Conservation (phyloP, 164 flowering plant species). For the Protea cynaroides region DNA sequence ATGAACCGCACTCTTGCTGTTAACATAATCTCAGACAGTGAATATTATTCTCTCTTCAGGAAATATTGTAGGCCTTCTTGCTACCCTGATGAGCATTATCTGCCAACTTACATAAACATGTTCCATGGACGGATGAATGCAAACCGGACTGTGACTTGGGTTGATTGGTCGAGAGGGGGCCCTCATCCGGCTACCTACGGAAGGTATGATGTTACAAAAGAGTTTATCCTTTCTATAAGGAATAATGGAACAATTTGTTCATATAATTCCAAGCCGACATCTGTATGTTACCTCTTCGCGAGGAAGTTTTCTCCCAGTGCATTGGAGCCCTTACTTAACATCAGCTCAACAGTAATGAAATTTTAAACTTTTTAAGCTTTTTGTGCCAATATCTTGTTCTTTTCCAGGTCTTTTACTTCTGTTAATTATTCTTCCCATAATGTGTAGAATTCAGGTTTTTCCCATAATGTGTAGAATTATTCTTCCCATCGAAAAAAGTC, state of each 20-base stretch:
- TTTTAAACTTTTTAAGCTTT: no score
- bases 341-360: no score
- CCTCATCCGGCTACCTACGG: slow-evolving; percentile 45
- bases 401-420: no score
- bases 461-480: no score
- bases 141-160: slow-evolving; percentile 44
- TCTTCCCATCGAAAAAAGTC: no score
- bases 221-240: slow-evolving; percentile 19
- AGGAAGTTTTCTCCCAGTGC: slow-evolving; percentile 45
- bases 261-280: slow-evolving; percentile 21
- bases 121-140: slow-evolving; percentile 21
- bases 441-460: no score
- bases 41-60: slow-evolving; percentile 23
- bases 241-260: slow-evolving; percentile 17
- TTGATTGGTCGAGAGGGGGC: slow-evolving; percentile 50
- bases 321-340: slow-evolving; percentile 26
- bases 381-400: no score
- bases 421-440: no score
- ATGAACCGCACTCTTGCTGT: slow-evolving; percentile 33
- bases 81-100: slow-evolving; percentile 44
- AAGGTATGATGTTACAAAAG: slow-evolving; percentile 26
- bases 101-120: slow-evolving; percentile 40
- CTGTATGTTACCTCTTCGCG: slow-evolving; percentile 36
- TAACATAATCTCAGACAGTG: slow-evolving; percentile 31
- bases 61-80: slow-evolving; percentile 35